Percentiles rank a stretch among this genome's conserved stretches.
Conservation (phyloP, 2,329 filamentous ascomycete species). For the Colletotrichum musicola region DNA sequence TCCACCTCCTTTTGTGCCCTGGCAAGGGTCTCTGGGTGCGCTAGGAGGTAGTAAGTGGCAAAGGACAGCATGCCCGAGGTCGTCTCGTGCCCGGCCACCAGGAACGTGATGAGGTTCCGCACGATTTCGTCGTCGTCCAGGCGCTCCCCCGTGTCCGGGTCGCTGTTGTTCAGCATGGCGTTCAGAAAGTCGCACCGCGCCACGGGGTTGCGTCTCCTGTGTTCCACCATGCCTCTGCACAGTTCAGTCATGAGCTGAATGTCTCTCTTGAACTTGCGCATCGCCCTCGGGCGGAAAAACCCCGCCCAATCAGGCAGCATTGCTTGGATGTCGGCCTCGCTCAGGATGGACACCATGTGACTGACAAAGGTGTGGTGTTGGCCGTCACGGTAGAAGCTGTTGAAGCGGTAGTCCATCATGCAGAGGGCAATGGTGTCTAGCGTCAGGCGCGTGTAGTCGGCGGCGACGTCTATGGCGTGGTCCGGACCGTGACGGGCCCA, state of each 20-base stretch:
- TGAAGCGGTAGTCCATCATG: slow-evolving; percentile 70
- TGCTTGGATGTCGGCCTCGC: slow-evolving; percentile 63
- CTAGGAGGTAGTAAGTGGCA: slow-evolving; percentile 73
- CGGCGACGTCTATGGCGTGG: slow-evolving; percentile 63
- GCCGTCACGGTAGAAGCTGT: slow-evolving; percentile 67
- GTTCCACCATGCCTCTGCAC: slow-evolving; percentile 50
- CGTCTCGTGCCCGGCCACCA: slow-evolving; percentile 78
- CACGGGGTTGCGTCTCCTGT: slow-evolving; percentile 69
- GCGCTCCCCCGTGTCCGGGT: slow-evolving; percentile 72
- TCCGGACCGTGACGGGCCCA: slow-evolving; percentile 60
- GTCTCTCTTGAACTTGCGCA: slow-evolving; percentile 60
- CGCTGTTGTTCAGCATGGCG: slow-evolving; percentile 73
- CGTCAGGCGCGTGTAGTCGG: slow-evolving; percentile 73
- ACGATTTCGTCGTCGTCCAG: slow-evolving; percentile 71
- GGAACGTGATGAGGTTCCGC: slow-evolving; percentile 77
- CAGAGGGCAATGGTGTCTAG: slow-evolving; percentile 73
- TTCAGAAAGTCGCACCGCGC: slow-evolving; percentile 72
- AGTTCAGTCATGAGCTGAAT: slow-evolving; percentile 52
- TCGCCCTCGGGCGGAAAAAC: slow-evolving; percentile 44
- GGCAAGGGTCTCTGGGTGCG: slow-evolving; percentile 69
- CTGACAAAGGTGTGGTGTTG: slow-evolving; percentile 75
- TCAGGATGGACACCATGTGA: slow-evolving; percentile 71
- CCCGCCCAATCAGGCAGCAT: slow-evolving; percentile 55
- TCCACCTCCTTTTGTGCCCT: slow-evolving; percentile 78
- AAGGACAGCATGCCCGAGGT: slow-evolving; percentile 77